Conservation (phyloP, 164 flowering plant genomes). For the Macadamia integrifolia region DNA sequence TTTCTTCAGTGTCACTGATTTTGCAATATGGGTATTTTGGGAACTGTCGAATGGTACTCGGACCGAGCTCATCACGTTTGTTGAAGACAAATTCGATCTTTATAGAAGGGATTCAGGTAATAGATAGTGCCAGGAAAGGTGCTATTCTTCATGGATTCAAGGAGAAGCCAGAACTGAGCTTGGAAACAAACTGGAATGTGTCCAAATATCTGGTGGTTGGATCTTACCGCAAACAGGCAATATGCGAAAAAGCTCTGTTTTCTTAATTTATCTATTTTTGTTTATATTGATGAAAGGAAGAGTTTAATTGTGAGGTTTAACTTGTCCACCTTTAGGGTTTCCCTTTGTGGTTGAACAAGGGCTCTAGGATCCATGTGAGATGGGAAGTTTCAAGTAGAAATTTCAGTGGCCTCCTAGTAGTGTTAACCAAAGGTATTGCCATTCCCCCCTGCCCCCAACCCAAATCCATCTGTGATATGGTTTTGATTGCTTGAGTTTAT, state of each 20-base stretch:
- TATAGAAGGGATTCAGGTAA: slow-evolving; percentile 42
- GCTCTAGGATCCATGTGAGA: slow-evolving; percentile 40
- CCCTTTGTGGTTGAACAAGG: slow-evolving; percentile 60
- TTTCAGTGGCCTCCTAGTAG: slow-evolving; percentile 26
- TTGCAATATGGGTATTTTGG: slow-evolving; percentile 47
- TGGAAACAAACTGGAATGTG: slow-evolving; percentile 40
- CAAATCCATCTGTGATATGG: no score
- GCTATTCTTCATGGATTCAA: slow-evolving; percentile 41
- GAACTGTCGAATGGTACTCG: slow-evolving; percentile 40
- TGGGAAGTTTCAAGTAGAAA: slow-evolving; percentile 35
- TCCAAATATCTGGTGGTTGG: slow-evolving; percentile 35
- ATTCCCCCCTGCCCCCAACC: not conserved
- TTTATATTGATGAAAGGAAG: not conserved
- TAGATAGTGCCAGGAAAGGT: slow-evolving; percentile 35
- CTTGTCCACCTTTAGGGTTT: slow-evolving; percentile 38
- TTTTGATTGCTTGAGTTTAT: no score
- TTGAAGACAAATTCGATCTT: slow-evolving; percentile 48
- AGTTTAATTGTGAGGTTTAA: not conserved
- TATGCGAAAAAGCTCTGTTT: not conserved
- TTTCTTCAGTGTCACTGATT: slow-evolving; percentile 41
- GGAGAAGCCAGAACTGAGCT: slow-evolving; percentile 46
- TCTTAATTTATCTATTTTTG: not conserved
- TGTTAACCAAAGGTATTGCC: slow-evolving; percentile 39
- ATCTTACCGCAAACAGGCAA: slow-evolving; percentile 41
- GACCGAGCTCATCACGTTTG: slow-evolving; percentile 58